These are phyloP conservation scores for Cicer chorassanicum DNA, from an alignment of 306 rosid species.

Conservation along the genomic window DNA sequence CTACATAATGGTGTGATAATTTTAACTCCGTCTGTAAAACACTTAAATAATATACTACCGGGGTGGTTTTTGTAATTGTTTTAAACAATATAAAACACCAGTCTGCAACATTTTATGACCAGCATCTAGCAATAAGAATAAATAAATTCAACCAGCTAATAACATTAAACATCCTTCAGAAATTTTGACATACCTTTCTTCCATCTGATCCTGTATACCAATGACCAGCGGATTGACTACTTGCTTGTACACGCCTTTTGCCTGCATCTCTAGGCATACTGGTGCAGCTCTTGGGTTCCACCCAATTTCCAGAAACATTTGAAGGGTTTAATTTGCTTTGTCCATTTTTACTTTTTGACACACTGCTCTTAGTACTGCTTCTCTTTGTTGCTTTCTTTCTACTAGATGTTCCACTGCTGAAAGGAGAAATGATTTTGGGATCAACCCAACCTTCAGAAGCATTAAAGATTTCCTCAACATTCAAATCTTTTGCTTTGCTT, in stretches of 20 bases:
- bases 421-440: slow-evolving; percentile 50
- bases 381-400: slow-evolving; percentile 55
- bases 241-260: slow-evolving; percentile 67
- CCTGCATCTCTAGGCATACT: slow-evolving; percentile 69
- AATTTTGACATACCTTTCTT: slow-evolving; percentile 61
- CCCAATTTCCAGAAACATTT: slow-evolving; percentile 65
- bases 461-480: slow-evolving; percentile 45
- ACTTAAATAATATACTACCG: slow-evolving; percentile 14
- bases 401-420: slow-evolving; percentile 49
- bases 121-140: slow-evolving; percentile 11
- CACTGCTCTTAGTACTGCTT: slow-evolving; percentile 51
- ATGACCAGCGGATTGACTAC: slow-evolving; percentile 73
- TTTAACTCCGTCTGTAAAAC: background rate
- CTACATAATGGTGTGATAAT: background rate
- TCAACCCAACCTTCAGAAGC: slow-evolving; percentile 68
- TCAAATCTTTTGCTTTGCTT: slow-evolving; percentile 44
- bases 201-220: slow-evolving; percentile 85
- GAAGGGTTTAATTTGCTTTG: slow-evolving; percentile 45
- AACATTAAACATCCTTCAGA: slow-evolving; percentile 21
- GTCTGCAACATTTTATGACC: slow-evolving; percentile 3
- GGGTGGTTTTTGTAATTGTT: slow-evolving; percentile 5
- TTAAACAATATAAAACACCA: slow-evolving; percentile 8
- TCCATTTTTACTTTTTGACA: slow-evolving; percentile 51
- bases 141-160: slow-evolving; percentile 27
- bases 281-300: slow-evolving; percentile 64